Base-by-base conservation (phyloP, 129 eudicot species). In the Tagetes erecta region DNA sequence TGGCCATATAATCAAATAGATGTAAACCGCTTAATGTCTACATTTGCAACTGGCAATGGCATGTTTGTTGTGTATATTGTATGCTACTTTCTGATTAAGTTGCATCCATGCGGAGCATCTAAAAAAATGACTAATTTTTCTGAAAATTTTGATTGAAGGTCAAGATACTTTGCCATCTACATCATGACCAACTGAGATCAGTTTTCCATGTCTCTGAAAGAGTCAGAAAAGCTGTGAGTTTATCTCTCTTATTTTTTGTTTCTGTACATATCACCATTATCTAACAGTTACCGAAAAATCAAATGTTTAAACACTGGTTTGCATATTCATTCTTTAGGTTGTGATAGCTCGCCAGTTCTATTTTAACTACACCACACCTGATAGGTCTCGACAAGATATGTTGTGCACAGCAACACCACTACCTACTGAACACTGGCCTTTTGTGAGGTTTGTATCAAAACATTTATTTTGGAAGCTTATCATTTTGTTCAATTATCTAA, bases 201-300 rank as follows among this genome's bases (percentile, higher is more conserved):
- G 97, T 86, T 82, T 95, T 95, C 74, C 99, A 95, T 76, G 99
- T 95, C 75, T 95, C 97, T 7, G 93, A 85, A 78, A 87, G 87
- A 69, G 76, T 95, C 62, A 82, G 97, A 82, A 95, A 80, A 79
- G 91, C 99, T 68, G 99, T 95, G 45, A 95, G 97, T 84, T 57
- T n/a, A 68, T 68, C 64, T 36, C 9, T 42, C 9, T 63, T 11
- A 5, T 36, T 1, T 37, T 14, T 73, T 0, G 13, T n/a, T 20
- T 53, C 39, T 53, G 0, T 71, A 39, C 45, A 27, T 31, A 55
- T 27, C 52, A 27, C 46, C 52, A 64, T 14, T 34, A 53, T 68
- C 45, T 31, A 39, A 62, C 66, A 50, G 30, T 70, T 51, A 14
- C 20, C 69, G 3, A 34, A 46, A 36, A 6, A 35, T 14, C 8